These are phyloP conservation scores for Cyathus striatus DNA, from an alignment of 768 basidiomycete species.

Conservation along the genomic window DNA sequence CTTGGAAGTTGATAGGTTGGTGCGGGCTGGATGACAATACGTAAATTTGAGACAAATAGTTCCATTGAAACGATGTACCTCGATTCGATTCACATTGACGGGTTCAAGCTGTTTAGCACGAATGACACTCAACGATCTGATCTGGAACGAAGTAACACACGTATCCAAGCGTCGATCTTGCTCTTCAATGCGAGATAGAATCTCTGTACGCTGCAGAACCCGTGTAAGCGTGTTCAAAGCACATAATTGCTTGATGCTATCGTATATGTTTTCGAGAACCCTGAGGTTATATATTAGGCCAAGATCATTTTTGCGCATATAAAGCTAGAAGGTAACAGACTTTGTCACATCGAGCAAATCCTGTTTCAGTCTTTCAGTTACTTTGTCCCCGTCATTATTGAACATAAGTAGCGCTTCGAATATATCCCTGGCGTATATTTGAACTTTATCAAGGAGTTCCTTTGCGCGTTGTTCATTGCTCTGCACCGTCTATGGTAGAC, in stretches of 20 bases:
- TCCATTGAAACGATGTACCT: too few species aligned
- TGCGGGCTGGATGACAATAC: too few species aligned
- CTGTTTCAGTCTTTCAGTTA: slow-evolving; percentile 10
- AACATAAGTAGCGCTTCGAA: slow-evolving; percentile 14
- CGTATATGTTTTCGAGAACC: slow-evolving; percentile 14
- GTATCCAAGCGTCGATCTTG: slow-evolving; percentile 21
- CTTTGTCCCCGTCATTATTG: slow-evolving; percentile 3
- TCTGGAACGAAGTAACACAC: slow-evolving; percentile 20
- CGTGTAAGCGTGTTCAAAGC: slow-evolving; percentile 8
- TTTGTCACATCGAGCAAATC: slow-evolving; percentile 14
- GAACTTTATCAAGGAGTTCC: slow-evolving; percentile 18
- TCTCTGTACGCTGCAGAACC: slow-evolving; percentile 13
- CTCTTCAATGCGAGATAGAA: slow-evolving; percentile 11
- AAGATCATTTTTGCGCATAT: background rate
- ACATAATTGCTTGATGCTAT: slow-evolving; percentile 9
- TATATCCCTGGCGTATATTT: slow-evolving; percentile 16
- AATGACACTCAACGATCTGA: too few species aligned
- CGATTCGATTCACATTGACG: too few species aligned
- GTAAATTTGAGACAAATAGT: too few species aligned
- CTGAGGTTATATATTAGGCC: slow-evolving; percentile 11
- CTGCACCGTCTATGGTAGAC: slow-evolving; percentile 13
- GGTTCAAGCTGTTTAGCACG: too few species aligned
- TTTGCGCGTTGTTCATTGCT: slow-evolving; percentile 13
- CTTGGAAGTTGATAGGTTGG: too few species aligned
- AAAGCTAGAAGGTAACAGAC: slow-evolving; percentile 3